phyloP scores from a whole-genome alignment of 495 filamentous ascomycete species.

The Clohesyomyces aquaticus region DNA sequence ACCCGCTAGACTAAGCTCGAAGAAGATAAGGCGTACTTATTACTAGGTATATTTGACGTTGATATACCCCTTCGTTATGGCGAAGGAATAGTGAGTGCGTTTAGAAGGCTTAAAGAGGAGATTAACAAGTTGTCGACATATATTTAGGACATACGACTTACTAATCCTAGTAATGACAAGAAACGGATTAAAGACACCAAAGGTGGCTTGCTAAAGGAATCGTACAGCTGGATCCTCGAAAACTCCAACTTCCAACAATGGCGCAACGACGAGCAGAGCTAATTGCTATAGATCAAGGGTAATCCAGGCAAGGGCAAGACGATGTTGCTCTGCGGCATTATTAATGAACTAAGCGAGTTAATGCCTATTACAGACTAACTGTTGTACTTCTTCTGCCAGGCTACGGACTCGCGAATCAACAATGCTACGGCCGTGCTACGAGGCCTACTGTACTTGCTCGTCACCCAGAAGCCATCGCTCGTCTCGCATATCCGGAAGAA shows the following conservation, averaged over 20 bases:
- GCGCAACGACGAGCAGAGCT: constrained; percentile 40
- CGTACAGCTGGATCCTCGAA: constrained; percentile 53
- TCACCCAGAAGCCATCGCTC: constrained; percentile 46
- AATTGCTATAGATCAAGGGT: constrained; percentile 48
- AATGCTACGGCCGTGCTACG: constrained; percentile 45
- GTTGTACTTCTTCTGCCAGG: too few species aligned
- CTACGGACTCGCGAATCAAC: constrained; percentile 43
- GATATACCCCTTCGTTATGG: constrained; percentile 10
- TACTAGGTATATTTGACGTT: constrained; percentile 21
- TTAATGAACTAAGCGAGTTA: too few species aligned
- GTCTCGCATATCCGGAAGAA: constrained; percentile 43
- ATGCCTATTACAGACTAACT: too few species aligned
- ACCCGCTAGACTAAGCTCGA: constrained; percentile 17
- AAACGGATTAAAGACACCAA: not conserved
- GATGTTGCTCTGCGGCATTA: too few species aligned
- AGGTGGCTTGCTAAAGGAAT: not conserved
- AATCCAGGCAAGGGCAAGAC: constrained; percentile 44
- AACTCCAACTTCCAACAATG: constrained; percentile 48
- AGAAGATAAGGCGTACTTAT: too few species aligned
- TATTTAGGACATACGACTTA: constrained; percentile 14
- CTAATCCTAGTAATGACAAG: constrained; percentile 34
- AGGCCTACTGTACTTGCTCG: constrained; percentile 49
- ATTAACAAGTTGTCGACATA: too few species aligned
- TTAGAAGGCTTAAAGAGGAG: constrained; percentile 6
- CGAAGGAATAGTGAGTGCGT: constrained; percentile 14